These are phyloP conservation scores for Pleurotus salmoneostramineus DNA, from an alignment of 768 basidiomycete species.

Conservation along the genomic window DNA sequence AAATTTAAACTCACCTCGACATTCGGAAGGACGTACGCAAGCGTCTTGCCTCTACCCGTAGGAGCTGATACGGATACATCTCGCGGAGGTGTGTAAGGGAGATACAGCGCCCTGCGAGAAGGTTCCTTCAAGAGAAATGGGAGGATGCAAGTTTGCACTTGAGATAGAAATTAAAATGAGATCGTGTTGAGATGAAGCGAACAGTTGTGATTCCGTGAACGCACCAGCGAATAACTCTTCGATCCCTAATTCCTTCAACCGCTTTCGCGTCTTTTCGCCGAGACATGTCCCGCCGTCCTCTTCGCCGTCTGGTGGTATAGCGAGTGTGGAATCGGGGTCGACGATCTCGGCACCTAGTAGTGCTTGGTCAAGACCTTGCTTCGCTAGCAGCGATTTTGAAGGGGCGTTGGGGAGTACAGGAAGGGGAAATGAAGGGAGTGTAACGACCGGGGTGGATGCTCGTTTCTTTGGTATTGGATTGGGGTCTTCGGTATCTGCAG, in stretches of 20 bases:
- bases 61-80: constrained; percentile 96
- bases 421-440: constrained; percentile 67
- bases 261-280: constrained; percentile 52
- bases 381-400: constrained; percentile 62
- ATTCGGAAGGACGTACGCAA: constrained; percentile 94
- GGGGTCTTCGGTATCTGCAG: constrained; percentile 8
- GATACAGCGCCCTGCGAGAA: constrained; percentile 48
- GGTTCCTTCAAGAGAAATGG: constrained; percentile 68
- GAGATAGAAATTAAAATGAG: not conserved
- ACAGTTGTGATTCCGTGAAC: constrained; percentile 12
- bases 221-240: constrained; percentile 84
- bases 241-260: constrained; percentile 77
- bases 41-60: constrained; percentile 96
- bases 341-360: constrained; percentile 68
- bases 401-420: constrained; percentile 67
- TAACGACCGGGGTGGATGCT: constrained; percentile 23
- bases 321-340: constrained; percentile 42
- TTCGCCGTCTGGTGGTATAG: constrained; percentile 37
- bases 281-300: constrained; percentile 46
- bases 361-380: constrained; percentile 77
- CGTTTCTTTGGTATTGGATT: constrained; percentile 10
- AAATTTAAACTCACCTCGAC: constrained; percentile 57
- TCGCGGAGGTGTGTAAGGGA: constrained; percentile 58
- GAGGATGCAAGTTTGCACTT: constrained; percentile 87
- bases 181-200: too few species aligned